Conservation (phyloP, 2,329 filamentous ascomycete genomes). For the Fusarium neocosmosporiellum region DNA sequence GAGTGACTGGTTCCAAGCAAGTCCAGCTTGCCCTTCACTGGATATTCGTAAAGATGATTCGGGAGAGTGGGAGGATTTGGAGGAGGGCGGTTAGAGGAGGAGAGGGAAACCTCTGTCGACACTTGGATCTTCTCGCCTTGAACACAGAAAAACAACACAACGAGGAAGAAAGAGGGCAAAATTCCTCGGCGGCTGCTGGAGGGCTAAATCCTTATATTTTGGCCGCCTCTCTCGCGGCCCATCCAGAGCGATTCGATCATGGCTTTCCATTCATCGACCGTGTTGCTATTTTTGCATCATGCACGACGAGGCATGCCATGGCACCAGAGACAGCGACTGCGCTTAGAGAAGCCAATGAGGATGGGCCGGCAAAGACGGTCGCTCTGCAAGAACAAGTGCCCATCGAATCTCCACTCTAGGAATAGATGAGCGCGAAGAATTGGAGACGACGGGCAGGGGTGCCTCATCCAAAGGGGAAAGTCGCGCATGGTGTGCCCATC, state of each 20-base stretch:
- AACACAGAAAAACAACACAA: slow-evolving; percentile 41
- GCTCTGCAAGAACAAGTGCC: slow-evolving; percentile 31
- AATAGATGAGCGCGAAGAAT: slow-evolving; percentile 45
- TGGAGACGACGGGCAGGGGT: slow-evolving; percentile 38
- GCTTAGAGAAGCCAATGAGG: slow-evolving; percentile 62
- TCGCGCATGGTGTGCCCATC: slow-evolving; percentile 47
- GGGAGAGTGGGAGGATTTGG: slow-evolving; percentile 44
- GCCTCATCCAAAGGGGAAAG: slow-evolving; percentile 42
- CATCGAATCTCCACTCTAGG: slow-evolving; percentile 42
- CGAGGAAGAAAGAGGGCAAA: slow-evolving; percentile 55
- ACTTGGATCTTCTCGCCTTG: slow-evolving; percentile 62
- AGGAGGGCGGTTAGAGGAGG: slow-evolving; percentile 47
- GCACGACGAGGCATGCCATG: slow-evolving; percentile 41
- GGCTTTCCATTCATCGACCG: slow-evolving; percentile 29
- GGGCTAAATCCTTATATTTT: slow-evolving; percentile 69
- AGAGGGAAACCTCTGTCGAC: slow-evolving; percentile 57
- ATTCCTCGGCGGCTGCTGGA: slow-evolving; percentile 54
- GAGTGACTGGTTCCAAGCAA: slow-evolving; percentile 68
- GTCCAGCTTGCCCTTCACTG: slow-evolving; percentile 68
- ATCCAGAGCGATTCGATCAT: slow-evolving; percentile 43
- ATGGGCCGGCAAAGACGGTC: slow-evolving; percentile 42
- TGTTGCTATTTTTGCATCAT: slow-evolving; percentile 55
- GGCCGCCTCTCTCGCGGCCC: slow-evolving; percentile 57
- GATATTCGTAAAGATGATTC: slow-evolving; percentile 43
- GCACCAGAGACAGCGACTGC: slow-evolving; percentile 51